Base-by-base conservation (phyloP, 129 eudicot genomes). In the Helichrysum umbraculigerum region DNA sequence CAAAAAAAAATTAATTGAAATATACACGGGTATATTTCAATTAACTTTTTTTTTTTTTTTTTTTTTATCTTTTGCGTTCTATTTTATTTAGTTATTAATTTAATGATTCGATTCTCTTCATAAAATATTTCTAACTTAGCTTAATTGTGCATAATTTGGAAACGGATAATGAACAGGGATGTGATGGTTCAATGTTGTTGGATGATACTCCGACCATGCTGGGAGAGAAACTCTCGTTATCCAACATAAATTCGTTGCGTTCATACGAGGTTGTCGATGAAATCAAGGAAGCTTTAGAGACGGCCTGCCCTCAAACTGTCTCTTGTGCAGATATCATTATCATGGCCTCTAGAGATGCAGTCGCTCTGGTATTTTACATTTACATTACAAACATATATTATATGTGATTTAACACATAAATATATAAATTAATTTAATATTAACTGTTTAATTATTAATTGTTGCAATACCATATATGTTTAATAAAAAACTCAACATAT, bases 311-410 rank as follows among this genome's bases (percentile, higher is more conserved):
- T 4, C 82, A 78, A 11, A 66, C 75, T 59, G 99, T 95, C 34
- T 95, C 99, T 68, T 95, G 99, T 83, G 97, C 99, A 9, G 99
- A 95, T 76, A 89, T 95, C 29, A 60, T 95, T 5, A 77, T 91
- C 78, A 87, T 95, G 96, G 96, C 96, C 57, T 78, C 99, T 19
- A 85, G 99, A 84, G 99, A 95, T 87, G 99, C 97, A 1, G 96
- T 95, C 78, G 76, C 81, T 68, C 81, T 95, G 97, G 99, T 94
- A 83, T 35, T 6, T n/a, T 28, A 12, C n/a, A 2, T 25, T 16
- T 68, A 65, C 20, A n/a, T n/a, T 30, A 29, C 54, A 47, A 19
- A 9, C 9, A 57, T 4, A 3, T 51, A 0, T 21, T 20, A 17
- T 20, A 19, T 68, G 11, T 41, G 32, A 68, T 68, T 66, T 68